phyloP scores from a whole-genome alignment of 257 asterid genomes.

The Dorcoceras hygrometricum region DNA sequence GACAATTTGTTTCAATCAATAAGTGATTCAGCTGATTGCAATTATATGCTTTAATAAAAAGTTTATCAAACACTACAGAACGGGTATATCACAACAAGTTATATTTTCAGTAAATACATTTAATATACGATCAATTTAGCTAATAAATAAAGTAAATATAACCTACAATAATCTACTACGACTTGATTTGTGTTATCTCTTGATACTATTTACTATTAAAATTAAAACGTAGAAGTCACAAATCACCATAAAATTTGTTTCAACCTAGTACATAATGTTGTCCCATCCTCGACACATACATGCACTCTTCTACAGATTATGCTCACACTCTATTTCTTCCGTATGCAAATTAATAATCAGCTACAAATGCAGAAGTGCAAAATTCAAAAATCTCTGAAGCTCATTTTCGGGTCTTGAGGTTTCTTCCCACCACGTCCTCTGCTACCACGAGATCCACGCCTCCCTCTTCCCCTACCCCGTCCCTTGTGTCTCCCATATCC shows the following conservation, averaged over 20 bases:
- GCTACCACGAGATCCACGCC: conserved; percentile 38
- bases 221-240: background rate
- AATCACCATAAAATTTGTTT: no score
- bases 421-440: conserved; percentile 51
- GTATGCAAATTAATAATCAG: background rate
- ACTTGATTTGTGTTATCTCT: no score
- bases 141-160: no score
- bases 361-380: background rate
- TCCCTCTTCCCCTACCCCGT: conserved; percentile 64
- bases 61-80: no score
- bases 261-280: no score
- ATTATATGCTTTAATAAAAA: background rate
- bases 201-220: no score
- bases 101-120: no score
- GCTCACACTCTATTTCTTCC: background rate
- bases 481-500: conserved; percentile 52
- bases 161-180: no score
- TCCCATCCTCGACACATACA: no score
- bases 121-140: no score
- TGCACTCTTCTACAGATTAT: background rate
- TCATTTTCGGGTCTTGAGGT: conserved; percentile 83
- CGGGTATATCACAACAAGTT: no score
- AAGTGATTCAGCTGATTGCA: background rate
- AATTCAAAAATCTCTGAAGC: conserved; percentile 73
- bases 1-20: background rate